These are phyloP conservation scores for Dendrothele bispora DNA, from an alignment of 768 basidiomycete species.

Conservation along the genomic window DNA sequence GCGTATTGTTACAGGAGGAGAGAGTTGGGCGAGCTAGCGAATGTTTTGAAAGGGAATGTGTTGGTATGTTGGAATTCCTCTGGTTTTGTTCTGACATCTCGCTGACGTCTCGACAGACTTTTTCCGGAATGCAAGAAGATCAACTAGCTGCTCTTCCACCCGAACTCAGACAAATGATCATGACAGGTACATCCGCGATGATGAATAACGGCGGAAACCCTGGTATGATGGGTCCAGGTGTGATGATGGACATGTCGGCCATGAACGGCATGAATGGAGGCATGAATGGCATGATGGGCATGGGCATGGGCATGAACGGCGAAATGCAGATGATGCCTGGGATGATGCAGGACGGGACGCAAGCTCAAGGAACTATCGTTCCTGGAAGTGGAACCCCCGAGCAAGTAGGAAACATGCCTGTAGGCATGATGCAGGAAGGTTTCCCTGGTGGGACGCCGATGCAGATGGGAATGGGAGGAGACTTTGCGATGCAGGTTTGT, in stretches of 20 bases:
- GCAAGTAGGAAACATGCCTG: slow-evolving; percentile 32
- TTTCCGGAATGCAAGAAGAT: slow-evolving; percentile 80
- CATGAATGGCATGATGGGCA: slow-evolving; percentile 56
- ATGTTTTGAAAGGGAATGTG: slow-evolving; percentile 80
- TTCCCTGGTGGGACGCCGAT: slow-evolving; percentile 46
- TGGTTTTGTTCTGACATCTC: slow-evolving; percentile 3
- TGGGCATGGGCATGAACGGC: slow-evolving; percentile 66
- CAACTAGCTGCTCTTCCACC: slow-evolving; percentile 76
- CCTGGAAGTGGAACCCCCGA: slow-evolving; percentile 39
- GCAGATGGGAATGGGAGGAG: slow-evolving; percentile 73
- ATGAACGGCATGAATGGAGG: too few species aligned
- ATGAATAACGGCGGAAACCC: slow-evolving; percentile 61
- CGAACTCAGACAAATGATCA: slow-evolving; percentile 84
- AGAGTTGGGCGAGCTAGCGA: slow-evolving; percentile 77
- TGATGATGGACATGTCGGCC: slow-evolving; percentile 88
- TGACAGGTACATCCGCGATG: slow-evolving; percentile 78
- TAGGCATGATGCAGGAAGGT: slow-evolving; percentile 49
- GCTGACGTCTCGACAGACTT: slow-evolving; percentile 49
- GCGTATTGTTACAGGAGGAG: slow-evolving; percentile 85
- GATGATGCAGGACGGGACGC: slow-evolving; percentile 39
- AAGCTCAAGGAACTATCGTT: slow-evolving; percentile 3
- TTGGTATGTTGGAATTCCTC: slow-evolving; percentile 51
- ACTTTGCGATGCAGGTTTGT: slow-evolving; percentile 76
- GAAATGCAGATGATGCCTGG: slow-evolving; percentile 64
- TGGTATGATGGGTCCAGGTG: slow-evolving; percentile 53